These are phyloP conservation scores for Sporothrix euskadiensis DNA, from an alignment of 2,329 filamentous ascomycete species.

Conservation along the genomic window DNA sequence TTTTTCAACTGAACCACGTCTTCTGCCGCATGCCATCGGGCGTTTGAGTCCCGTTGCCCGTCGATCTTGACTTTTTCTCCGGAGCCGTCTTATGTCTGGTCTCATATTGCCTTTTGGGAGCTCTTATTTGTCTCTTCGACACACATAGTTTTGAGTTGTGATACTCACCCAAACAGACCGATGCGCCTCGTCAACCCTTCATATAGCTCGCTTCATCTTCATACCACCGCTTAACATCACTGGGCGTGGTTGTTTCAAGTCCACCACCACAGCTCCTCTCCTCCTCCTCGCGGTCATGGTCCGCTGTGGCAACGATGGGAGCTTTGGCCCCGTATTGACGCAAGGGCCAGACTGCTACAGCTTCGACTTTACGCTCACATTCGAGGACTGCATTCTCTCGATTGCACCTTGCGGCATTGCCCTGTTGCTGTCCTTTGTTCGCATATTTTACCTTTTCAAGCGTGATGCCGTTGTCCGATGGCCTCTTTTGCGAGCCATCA, in stretches of 20 bases:
- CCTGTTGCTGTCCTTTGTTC: constrained; percentile 19
- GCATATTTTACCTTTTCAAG: constrained; percentile 19
- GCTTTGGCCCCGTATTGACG: constrained; percentile 31
- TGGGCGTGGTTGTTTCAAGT: not conserved
- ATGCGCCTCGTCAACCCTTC: not conserved
- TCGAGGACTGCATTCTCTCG: constrained; percentile 31
- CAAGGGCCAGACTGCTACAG: constrained; percentile 26
- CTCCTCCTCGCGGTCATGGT: constrained; percentile 22
- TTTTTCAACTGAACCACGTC: not conserved
- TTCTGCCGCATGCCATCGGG: constrained; percentile 13
- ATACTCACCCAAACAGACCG: not conserved
- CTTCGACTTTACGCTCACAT: constrained; percentile 33
- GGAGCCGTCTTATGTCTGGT: not conserved
- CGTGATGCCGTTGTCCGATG: constrained; percentile 20
- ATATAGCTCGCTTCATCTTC: constrained; percentile 11
- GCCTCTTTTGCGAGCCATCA: constrained; percentile 25
- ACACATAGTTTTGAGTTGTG: no score
- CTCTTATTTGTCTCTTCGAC: not conserved
- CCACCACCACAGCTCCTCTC: not conserved
- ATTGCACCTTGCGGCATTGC: constrained; percentile 25
- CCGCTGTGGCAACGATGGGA: constrained; percentile 26
- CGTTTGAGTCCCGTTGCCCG: constrained; percentile 25
- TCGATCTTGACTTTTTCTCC: not conserved
- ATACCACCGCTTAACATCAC: not conserved
- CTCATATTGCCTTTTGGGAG: not conserved